A percentile compares a stretch with the other conserved stretches of the same genome.
phyloP scores from a whole-genome alignment of 2,329 filamentous ascomycete species.

The Alternaria sp. region DNA sequence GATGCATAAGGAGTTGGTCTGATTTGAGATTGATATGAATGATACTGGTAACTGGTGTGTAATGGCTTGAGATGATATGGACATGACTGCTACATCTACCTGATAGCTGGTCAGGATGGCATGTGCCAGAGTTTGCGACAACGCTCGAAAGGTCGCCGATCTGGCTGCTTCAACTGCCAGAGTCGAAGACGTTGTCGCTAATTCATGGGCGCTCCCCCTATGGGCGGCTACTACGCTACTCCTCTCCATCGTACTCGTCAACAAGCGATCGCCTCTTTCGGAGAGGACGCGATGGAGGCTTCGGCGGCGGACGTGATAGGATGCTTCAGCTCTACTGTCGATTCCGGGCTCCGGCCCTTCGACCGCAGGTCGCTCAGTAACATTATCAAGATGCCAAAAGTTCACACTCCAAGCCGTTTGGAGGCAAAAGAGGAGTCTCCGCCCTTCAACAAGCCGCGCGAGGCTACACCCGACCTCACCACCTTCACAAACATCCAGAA shows the following conservation, averaged over 20 bases:
- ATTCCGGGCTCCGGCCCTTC: no score
- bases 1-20: neutral
- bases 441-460: constrained; percentile 80
- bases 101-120: no score
- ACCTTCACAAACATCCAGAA: constrained; percentile 79
- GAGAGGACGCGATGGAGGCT: constrained; percentile 31
- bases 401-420: neutral
- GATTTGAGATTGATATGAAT: neutral
- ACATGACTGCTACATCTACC: neutral
- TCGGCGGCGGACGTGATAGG: constrained; percentile 55
- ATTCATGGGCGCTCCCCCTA: no score
- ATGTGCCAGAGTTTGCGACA: no score
- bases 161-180: no score
- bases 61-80: neutral
- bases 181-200: no score
- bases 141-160: no score
- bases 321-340: constrained; percentile 57
- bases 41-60: neutral
- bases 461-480: constrained; percentile 94
- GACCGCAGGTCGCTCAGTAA: neutral
- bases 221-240: no score
- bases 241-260: no score
- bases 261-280: constrained; percentile 8
- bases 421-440: constrained; percentile 73
- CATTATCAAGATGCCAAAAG: neutral